Conservation (phyloP, 1,284 basidiomycete genomes). For the Cryptococcus neoformans region DNA sequence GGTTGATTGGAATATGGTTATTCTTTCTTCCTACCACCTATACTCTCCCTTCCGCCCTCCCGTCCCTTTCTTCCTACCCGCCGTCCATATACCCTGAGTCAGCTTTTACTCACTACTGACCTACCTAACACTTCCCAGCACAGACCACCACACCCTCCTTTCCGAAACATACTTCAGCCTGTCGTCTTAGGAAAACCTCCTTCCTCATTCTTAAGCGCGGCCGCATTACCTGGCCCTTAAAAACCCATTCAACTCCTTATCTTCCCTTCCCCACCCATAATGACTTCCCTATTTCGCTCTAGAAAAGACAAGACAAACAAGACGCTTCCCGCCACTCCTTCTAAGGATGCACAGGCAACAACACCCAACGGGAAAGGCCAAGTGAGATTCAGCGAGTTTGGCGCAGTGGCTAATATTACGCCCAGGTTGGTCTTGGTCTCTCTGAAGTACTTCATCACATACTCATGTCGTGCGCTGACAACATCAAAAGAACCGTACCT, state of each 20-base stretch:
- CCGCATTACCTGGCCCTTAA: neutral
- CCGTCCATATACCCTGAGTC: neutral
- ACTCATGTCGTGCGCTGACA: neutral
- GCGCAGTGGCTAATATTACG: neutral
- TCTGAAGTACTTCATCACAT: no score
- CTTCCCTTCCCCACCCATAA: neutral
- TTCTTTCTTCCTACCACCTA: neutral
- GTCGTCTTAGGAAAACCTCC: neutral
- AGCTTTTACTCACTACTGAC: no score
- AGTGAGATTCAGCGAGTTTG: slow-evolving; percentile 6
- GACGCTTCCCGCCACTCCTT: slow-evolving; percentile 1
- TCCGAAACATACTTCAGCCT: neutral
- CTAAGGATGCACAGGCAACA: neutral
- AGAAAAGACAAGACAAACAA: slow-evolving; percentile 7
- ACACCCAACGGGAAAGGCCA: neutral
- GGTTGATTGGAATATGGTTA: no score
- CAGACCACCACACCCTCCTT: no score
- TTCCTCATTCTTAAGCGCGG: neutral
- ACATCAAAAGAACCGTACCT: slow-evolving; percentile 5
- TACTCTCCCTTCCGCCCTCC: neutral
- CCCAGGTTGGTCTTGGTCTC: no score
- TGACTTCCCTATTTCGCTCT: slow-evolving; percentile 9
- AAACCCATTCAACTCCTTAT: neutral
- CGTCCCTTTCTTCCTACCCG: neutral
- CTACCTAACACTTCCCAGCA: no score